phyloP scores from a whole-genome alignment of 1,139 yeast genomes.

The Lizanozyma gosingica region DNA sequence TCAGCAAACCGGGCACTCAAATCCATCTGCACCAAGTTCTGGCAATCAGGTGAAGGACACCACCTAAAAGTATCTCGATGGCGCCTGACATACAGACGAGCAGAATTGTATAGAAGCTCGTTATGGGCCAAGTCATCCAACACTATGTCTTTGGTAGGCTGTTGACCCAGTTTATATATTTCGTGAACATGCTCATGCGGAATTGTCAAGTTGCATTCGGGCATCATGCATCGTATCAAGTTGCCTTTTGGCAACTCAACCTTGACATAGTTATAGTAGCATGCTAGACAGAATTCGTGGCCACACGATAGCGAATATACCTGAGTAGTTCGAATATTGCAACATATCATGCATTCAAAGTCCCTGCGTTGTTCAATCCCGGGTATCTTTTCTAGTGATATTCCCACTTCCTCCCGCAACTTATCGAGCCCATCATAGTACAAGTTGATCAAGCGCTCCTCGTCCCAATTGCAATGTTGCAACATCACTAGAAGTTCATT shows the following conservation, averaged over 20 bases:
- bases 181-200: slow-evolving; percentile 23
- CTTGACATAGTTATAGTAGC: slow-evolving; percentile 26
- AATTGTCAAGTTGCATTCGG: slow-evolving; percentile 23
- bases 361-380: slow-evolving; percentile 6
- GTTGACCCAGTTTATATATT: slow-evolving; percentile 5
- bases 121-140: not conserved
- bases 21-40: slow-evolving; percentile 43
- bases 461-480: slow-evolving; percentile 31
- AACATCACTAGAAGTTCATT: slow-evolving; percentile 31
- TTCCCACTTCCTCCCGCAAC: slow-evolving; percentile 23
- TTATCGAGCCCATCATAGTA: slow-evolving; percentile 24
- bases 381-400: slow-evolving; percentile 9
- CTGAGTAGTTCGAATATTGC: slow-evolving; percentile 18
- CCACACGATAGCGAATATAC: slow-evolving; percentile 26
- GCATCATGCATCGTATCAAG: slow-evolving; percentile 27
- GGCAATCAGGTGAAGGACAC: slow-evolving; percentile 90
- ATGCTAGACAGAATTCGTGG: slow-evolving; percentile 27
- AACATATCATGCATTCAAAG: slow-evolving; percentile 29
- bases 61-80: slow-evolving; percentile 32
- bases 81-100: not conserved
- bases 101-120: not conserved
- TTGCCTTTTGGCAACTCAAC: slow-evolving; percentile 18
- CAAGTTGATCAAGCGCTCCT: slow-evolving; percentile 30
- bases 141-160: not conserved
- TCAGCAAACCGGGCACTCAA: slow-evolving; percentile 10